Evolutionary conservation across 2,329 filamentous ascomycete genomes (phyloP).

Genomic region (Plenodomus tracheiphilus): DNA sequence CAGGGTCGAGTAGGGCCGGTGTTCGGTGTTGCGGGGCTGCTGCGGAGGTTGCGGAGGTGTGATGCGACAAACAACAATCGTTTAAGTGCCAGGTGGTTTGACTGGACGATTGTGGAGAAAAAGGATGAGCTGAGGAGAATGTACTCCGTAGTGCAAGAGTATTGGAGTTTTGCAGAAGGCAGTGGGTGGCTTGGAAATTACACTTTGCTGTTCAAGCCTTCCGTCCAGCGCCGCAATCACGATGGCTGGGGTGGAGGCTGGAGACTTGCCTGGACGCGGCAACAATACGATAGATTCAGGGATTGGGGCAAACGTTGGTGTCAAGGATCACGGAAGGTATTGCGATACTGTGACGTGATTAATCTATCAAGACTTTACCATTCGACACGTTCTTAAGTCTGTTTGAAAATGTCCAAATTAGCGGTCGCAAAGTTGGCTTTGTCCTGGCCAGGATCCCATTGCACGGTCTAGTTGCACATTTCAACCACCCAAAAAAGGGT

Average conservation of each 20-base stretch:
- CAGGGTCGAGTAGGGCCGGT: not conserved
- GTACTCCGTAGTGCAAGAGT: not conserved
- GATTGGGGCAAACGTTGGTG: not conserved
- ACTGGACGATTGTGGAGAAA: not conserved
- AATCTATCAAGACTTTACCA: no score
- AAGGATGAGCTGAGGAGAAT: not conserved
- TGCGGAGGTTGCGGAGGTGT: not conserved
- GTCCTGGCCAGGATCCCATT: not conserved
- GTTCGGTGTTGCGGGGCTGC: not conserved
- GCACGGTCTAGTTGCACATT: not conserved
- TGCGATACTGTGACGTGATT: not conserved
- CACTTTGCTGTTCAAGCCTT: not conserved
- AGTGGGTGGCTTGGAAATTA: not conserved
- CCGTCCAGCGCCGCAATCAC: not conserved
- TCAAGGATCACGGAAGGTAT: not conserved
- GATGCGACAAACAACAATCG: not conserved
- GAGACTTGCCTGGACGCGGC: constrained; percentile 3
- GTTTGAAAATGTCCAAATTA: no score
- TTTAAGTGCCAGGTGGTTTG: not conserved
- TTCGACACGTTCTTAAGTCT: no score
- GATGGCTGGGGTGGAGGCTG: not conserved
- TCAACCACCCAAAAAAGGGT: not conserved
- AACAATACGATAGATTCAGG: not conserved
- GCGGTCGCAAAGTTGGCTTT: no score
- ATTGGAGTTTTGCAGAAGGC: not conserved